Evolutionary conservation across 2,329 filamentous ascomycete genomes (phyloP), one percentile per base, ranked within the genome.

Genomic region (Meredithiella fracta): DNA sequence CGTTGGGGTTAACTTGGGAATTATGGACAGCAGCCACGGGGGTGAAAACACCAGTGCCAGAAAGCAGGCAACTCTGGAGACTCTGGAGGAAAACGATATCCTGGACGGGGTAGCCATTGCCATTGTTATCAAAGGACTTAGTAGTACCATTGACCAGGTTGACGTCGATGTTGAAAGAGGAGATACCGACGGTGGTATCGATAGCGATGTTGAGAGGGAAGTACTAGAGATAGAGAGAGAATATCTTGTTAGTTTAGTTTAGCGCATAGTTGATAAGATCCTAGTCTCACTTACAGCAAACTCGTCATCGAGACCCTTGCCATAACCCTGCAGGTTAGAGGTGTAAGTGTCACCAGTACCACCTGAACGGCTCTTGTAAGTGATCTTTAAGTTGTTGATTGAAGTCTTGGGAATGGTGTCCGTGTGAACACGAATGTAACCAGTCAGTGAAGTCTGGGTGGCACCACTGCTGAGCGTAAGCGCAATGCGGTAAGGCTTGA

Each of bases 401-500:
- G 64, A 65, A 50, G 65, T 66, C 7, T 65, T 62, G 0, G 70
- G 66, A 22, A 74, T 65, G 3, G 68, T 65, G 2, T 75, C 80
- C 1, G 75, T 80, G 56, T 72, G 71, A 37, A 83, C 69, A 22
- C 79, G 73, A 60, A 82, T 78, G 47, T 73, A 72, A 3, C 78
- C 79, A 6, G 72, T 71, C 56, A 81, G 70, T 11, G 67, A 65
- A 58, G 82, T 65, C 1, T 67, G 69, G 11, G 65, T 67, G 9
- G 73, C 78, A 15, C 72, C 73, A 6, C 69, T 62, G 54, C 73
- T 68, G 15, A 82, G 67, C 0, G 73, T 73, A 38, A 82, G 70
- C 62, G 80, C 76, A 61, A 81, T 65, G 52, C 71, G 68, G 53
- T 76, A 74, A 2, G 79, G 79, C 67, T 82, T 83, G 62, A 81